Conservation (phyloP, 1,139 yeast species). For the Suhomyces ambrosiae region DNA sequence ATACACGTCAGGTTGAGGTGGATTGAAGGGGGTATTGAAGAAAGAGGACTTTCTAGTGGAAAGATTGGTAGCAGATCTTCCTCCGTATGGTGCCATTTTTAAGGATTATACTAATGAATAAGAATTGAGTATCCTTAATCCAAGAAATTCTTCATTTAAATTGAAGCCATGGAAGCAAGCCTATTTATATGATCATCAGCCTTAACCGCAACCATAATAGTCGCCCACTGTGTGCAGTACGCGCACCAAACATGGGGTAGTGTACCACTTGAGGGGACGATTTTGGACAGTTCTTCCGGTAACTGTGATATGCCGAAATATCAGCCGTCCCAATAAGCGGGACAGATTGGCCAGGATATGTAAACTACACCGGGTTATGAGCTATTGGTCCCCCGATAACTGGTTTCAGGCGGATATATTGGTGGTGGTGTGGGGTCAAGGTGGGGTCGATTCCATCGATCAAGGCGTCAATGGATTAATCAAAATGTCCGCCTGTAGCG, state of each 20-base stretch:
- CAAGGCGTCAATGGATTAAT: background rate
- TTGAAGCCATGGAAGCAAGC: no score
- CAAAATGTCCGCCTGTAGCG: no score
- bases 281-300: slow-evolving; percentile 1
- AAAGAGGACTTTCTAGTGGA: slow-evolving; percentile 44
- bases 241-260: slow-evolving; percentile 3
- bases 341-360: background rate
- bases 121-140: no score
- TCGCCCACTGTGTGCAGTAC: no score
- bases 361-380: background rate
- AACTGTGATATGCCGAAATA: slow-evolving; percentile 2
- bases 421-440: background rate
- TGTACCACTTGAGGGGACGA: background rate
- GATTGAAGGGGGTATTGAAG: slow-evolving; percentile 38
- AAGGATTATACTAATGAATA: no score
- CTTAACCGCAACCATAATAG: no score
- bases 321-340: slow-evolving; percentile 5
- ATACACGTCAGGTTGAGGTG: slow-evolving; percentile 55
- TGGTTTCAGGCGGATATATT: background rate
- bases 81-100: slow-evolving; percentile 11
- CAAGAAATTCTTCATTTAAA: no score
- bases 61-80: slow-evolving; percentile 42
- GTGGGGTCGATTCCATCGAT: background rate
- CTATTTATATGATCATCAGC: no score
- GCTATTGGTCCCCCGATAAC: background rate